Evolutionary conservation across 805 yeast species (phyloP).

Genomic region (Suhomyces xylopsoci): DNA sequence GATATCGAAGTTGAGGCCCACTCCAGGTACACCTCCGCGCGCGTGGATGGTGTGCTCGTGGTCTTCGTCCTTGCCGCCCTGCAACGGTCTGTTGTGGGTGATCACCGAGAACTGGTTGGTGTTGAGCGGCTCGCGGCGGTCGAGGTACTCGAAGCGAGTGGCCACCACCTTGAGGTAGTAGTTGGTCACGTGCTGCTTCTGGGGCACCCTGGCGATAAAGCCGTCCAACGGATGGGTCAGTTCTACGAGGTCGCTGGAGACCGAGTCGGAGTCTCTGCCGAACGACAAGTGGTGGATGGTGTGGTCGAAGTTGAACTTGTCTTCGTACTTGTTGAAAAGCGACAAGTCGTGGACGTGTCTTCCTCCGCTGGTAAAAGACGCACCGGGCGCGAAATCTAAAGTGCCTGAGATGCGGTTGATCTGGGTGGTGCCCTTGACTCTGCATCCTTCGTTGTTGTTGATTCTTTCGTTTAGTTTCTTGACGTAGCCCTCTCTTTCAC

Average conservation of each 20-base stretch:
- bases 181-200: constrained; percentile 60
- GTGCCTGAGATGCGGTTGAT: constrained; percentile 88
- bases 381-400: constrained; percentile 95
- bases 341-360: constrained; percentile 85
- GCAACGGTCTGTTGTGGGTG: constrained; percentile 77
- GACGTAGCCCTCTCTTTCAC: constrained; percentile 87
- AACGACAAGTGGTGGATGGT: constrained; percentile 76
- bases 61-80: constrained; percentile 87
- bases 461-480: constrained; percentile 54
- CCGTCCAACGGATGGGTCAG: constrained; percentile 68
- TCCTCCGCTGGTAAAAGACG: constrained; percentile 55
- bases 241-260: constrained; percentile 23
- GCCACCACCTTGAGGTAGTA: constrained; percentile 90
- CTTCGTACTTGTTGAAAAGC: constrained; percentile 53
- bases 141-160: constrained; percentile 73
- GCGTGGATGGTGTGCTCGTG: constrained; percentile 83
- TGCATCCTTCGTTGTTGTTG: constrained; percentile 71
- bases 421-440: constrained; percentile 73
- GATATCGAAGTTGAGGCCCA: constrained; percentile 84
- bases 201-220: constrained; percentile 25
- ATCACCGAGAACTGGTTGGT: constrained; percentile 92
- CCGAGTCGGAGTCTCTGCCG: constrained; percentile 53
- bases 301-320: constrained; percentile 74
- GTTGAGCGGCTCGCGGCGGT: constrained; percentile 47
- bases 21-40: constrained; percentile 88